These are phyloP conservation scores for Rosellinia necatrix DNA, from an alignment of 2,329 filamentous ascomycete species.

Conservation along the genomic window DNA sequence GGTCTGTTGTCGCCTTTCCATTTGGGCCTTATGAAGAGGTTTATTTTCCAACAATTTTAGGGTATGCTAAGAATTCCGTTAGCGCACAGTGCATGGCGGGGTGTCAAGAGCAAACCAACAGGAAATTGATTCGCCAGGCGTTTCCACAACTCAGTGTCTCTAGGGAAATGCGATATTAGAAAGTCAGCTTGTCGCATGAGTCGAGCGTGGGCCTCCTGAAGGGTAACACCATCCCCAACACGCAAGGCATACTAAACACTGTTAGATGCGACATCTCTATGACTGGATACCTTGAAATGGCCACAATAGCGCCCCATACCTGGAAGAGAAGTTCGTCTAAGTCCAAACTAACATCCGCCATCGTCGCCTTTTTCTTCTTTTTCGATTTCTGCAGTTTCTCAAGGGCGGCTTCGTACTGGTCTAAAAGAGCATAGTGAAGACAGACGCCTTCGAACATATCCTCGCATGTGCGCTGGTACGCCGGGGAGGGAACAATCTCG, in stretches of 20 bases:
- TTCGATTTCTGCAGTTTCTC: slow-evolving; percentile 40
- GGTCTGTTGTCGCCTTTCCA: slow-evolving; percentile 6
- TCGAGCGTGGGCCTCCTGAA: slow-evolving; percentile 53
- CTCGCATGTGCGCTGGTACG: slow-evolving; percentile 61
- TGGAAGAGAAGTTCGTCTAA: slow-evolving; percentile 44
- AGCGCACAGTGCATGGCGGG: slow-evolving; percentile 7
- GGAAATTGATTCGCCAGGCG: slow-evolving; percentile 51
- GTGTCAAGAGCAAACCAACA: slow-evolving; percentile 41
- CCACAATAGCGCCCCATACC: slow-evolving; percentile 28
- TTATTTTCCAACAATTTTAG: slow-evolving; percentile 28
- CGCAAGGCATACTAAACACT: slow-evolving; percentile 52
- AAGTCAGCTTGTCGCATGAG: slow-evolving; percentile 57
- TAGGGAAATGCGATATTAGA: slow-evolving; percentile 56
- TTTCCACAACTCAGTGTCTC: slow-evolving; percentile 54
- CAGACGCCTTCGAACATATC: slow-evolving; percentile 67
- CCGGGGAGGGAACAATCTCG: slow-evolving; percentile 62
- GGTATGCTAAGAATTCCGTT: slow-evolving; percentile 24
- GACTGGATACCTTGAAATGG: not conserved
- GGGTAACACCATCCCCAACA: slow-evolving; percentile 57
- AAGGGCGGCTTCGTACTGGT: slow-evolving; percentile 54
- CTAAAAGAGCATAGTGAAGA: slow-evolving; percentile 66
- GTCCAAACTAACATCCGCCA: slow-evolving; percentile 36
- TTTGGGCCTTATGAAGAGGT: too few species aligned
- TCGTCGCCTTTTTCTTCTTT: slow-evolving; percentile 40
- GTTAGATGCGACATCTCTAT: not conserved